These are phyloP conservation scores for Aspergillus funiculosus DNA, from an alignment of 495 filamentous ascomycete species.

Conservation along the genomic window DNA sequence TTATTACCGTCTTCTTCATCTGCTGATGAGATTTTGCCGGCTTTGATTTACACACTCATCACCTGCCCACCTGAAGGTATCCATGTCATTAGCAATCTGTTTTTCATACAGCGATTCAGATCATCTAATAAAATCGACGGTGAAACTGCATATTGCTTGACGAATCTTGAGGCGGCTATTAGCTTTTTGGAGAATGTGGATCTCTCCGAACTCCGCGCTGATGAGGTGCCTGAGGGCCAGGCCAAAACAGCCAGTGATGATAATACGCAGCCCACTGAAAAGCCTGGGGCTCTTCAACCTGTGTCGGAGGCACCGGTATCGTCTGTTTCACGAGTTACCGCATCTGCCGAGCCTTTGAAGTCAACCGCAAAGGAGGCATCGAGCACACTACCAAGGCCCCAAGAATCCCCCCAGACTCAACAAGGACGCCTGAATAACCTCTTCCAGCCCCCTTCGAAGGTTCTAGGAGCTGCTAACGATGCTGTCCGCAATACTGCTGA, in stretches of 20 bases:
- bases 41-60: conserved; percentile 91
- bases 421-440: conserved; percentile 71
- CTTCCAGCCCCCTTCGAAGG: conserved; percentile 73
- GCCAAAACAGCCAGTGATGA: conserved; percentile 48
- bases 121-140: conserved; percentile 80
- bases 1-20: conserved; percentile 82
- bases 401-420: conserved; percentile 39
- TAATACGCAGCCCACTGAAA: conserved; percentile 45
- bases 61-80: conserved; percentile 82
- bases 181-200: conserved; percentile 98
- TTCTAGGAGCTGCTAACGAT: conserved; percentile 76
- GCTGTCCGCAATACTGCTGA: conserved; percentile 81
- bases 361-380: conserved; percentile 32
- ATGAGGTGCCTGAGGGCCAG: conserved; percentile 63
- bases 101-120: conserved; percentile 92
- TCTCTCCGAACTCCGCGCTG: conserved; percentile 81
- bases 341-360: conserved; percentile 32
- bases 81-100: conserved; percentile 84
- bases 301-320: conserved; percentile 26
- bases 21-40: conserved; percentile 93
- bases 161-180: conserved; percentile 91
- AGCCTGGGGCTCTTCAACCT: conserved; percentile 28
- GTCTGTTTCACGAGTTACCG: conserved; percentile 32
- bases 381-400: conserved; percentile 38
- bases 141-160: conserved; percentile 92